Evolutionary conservation across 768 basidiomycete genomes (phyloP).

Genomic region (Panaeolus cyanescens): DNA sequence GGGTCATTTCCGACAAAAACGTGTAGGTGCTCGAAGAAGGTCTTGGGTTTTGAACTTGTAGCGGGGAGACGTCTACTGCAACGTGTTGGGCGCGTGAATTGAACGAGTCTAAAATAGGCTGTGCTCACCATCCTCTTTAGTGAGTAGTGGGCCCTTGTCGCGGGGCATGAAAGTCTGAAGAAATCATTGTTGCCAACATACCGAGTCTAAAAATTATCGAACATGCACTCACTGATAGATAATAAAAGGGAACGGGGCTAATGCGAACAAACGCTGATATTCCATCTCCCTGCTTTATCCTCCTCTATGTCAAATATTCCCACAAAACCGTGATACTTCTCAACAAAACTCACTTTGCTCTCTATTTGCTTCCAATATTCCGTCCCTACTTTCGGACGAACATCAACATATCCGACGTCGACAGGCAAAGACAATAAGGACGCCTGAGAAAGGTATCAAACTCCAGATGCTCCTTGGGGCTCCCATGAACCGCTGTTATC

Average conservation of each 20-base stretch:
- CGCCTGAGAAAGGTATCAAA: slow-evolving; percentile 26
- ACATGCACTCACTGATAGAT: slow-evolving; percentile 23
- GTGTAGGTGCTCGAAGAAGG: slow-evolving; percentile 54
- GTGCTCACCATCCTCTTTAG: slow-evolving; percentile 29
- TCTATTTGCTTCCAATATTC: slow-evolving; percentile 24
- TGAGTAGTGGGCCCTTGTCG: slow-evolving; percentile 22
- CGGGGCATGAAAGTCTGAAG: slow-evolving; percentile 31
- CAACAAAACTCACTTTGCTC: slow-evolving; percentile 12
- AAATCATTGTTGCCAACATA: slow-evolving; percentile 17
- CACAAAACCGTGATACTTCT: slow-evolving; percentile 25
- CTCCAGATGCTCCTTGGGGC: slow-evolving; percentile 1
- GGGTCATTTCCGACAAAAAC: slow-evolving; percentile 63
- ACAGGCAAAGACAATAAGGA: slow-evolving; percentile 35
- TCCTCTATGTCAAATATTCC: slow-evolving; percentile 29
- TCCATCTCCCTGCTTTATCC: slow-evolving; percentile 33
- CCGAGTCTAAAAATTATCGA: slow-evolving; percentile 18
- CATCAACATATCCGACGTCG: slow-evolving; percentile 36
- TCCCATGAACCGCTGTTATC: slow-evolving; percentile 8
- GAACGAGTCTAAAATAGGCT: slow-evolving; percentile 15
- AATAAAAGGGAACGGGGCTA: slow-evolving; percentile 26
- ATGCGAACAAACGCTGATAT: slow-evolving; percentile 16
- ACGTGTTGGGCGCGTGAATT: slow-evolving; percentile 29
- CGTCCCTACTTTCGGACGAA: slow-evolving; percentile 33
- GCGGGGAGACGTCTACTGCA: slow-evolving; percentile 50
- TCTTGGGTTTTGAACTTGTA: slow-evolving; percentile 55